These are phyloP conservation scores for Rhodosporidiobolus odoratus DNA, from an alignment of 768 basidiomycete species.

Conservation along the genomic window DNA sequence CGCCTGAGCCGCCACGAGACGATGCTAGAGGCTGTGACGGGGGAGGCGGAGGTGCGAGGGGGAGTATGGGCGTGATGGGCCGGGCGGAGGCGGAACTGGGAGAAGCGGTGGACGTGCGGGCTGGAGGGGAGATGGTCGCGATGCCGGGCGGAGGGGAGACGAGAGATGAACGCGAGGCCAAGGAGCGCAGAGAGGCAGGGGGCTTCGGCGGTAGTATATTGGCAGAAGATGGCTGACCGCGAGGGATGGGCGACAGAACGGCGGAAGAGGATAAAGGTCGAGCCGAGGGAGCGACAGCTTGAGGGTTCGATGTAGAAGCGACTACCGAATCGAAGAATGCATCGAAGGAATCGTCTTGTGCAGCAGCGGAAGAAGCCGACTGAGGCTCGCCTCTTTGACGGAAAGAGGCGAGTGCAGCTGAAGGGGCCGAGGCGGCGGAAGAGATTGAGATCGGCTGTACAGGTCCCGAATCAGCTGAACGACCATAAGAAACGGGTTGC, in stretches of 20 bases:
- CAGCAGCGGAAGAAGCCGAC: neutral
- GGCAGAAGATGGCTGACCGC: neutral
- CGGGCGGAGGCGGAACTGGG: neutral
- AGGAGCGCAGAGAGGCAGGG: neutral
- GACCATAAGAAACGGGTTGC: neutral
- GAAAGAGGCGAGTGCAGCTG: neutral
- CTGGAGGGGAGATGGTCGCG: slow-evolving; percentile 18
- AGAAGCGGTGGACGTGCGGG: neutral
- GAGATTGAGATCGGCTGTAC: neutral
- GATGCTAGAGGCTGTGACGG: slow-evolving; percentile 28
- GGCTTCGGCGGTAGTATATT: too few relatives aligned
- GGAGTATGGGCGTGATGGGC: slow-evolving; percentile 21
- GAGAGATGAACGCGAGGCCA: neutral
- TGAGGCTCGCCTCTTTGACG: neutral
- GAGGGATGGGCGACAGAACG: neutral
- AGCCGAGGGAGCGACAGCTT: neutral
- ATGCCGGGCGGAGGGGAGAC: slow-evolving; percentile 3
- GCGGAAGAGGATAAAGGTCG: neutral
- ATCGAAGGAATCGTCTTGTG: slow-evolving; percentile 29
- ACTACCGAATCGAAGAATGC: slow-evolving; percentile 34
- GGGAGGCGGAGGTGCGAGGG: slow-evolving; percentile 32
- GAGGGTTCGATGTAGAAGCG: neutral
- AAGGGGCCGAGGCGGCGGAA: neutral
- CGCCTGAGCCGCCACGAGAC: neutral
- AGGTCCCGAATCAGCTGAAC: neutral